Base-by-base conservation (phyloP, 1,284 basidiomycete species). In the Rhizoctonia solani region DNA sequence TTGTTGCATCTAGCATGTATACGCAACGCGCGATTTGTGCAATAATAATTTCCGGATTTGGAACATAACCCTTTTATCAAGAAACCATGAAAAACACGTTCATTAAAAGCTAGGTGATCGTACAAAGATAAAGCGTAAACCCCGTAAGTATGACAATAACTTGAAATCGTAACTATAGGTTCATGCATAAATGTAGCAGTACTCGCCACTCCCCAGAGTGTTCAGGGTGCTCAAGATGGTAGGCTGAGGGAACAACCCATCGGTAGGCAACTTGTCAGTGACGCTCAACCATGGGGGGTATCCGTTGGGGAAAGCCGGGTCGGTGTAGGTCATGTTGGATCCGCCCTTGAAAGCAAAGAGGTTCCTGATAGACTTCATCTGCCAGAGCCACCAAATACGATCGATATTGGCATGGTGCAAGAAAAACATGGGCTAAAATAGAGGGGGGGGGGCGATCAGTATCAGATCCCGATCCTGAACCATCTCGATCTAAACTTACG, bases 361-460 rank as follows among this genome's bases (percentile, higher is more conserved):
- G 54, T 52, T 53, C 25, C 52, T 61, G 25, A 47, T 16, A 27
- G 55, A 3, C 30, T 23, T 21, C 6, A 19, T 14, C 39, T 69
- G 63, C 68, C 68, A 69, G 14, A n/a, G 30, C 21, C 25, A 44
- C 50, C 66, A 67, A 13, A 69, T 49, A 6, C 68, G 55, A 32
- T 68, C 67, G 23, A 68, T 39, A 19, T 61, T 54, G 3, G 54
- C 66, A 29, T 67, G 66, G 34, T 55, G 53, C 29, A 67, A 37
- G 54, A 49, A 67, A 30, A 67, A 67, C 54, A 67, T 39, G 16
- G 66, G 66, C 30, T 61, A 21, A 11, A 53, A 2, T n/a, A n/a
- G n/a, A n/a, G n/a, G n/a, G n/a, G n/a, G n/a, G n/a, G n/a, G n/a
- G n/a, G n/a, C n/a, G n/a, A n/a, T n/a, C n/a, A n/a, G n/a, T n/a